Evolutionary conservation across 73 alveolate genomes (phyloP).

Genomic region (Paramecium biaurelia): DNA sequence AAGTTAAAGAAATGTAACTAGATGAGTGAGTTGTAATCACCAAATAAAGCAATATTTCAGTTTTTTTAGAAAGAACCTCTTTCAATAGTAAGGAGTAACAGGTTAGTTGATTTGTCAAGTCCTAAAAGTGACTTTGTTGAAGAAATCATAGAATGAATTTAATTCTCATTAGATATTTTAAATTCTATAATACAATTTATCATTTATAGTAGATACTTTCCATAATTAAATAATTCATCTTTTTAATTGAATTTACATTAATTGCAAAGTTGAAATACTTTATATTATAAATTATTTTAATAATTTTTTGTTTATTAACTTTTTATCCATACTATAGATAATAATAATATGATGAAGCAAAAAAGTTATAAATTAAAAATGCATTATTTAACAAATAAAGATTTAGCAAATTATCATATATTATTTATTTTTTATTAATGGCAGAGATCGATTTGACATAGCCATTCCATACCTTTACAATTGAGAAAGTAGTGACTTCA

Average conservation of each 20-base stretch:
- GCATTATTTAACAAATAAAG: neutral
- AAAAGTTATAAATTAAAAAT: neutral
- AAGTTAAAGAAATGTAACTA: neutral
- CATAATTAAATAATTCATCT: too few species aligned
- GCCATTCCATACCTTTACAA: neutral
- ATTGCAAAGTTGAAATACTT: neutral
- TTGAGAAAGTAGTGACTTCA: neutral
- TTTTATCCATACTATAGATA: neutral
- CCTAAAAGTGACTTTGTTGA: neutral
- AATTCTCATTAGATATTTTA: neutral
- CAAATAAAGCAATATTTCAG: neutral
- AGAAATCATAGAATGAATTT: neutral
- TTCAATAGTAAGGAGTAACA: neutral
- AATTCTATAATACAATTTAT: neutral
- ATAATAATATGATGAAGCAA: neutral
- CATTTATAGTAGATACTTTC: too few species aligned
- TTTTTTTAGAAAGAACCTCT: neutral
- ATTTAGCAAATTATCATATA: neutral
- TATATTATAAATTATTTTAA: too few species aligned
- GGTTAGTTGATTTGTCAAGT: neutral
- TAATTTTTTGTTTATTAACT: too few species aligned
- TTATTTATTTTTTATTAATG: neutral
- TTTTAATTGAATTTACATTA: too few species aligned
- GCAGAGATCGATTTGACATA: neutral
- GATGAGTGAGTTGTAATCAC: neutral